Evolutionary conservation across 805 yeast species (phyloP), one percentile per base, ranked within the genome.

Genomic region (Candida tibetensis): DNA sequence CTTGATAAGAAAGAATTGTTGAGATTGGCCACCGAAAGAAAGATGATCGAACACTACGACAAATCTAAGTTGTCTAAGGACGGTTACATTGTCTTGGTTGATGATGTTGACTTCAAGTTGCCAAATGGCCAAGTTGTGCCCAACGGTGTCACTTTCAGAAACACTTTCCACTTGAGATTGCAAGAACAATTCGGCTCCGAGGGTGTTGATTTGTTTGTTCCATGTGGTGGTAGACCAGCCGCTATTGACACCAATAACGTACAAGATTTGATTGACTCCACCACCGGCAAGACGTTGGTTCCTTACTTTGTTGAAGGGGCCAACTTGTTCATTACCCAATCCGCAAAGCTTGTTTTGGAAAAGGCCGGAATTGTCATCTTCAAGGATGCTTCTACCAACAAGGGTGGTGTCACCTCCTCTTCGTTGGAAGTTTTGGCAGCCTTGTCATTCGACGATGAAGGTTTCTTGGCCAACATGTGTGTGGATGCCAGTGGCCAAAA

Each of bases 211-310:
- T 69, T 91, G 57, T 90, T 93, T 66, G 97, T 90, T 30, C 99
- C 99, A 41, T 91, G 99, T 66, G 99, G 99, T 64, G 99, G 99
- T 51, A 84, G 99, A 67, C 99, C 99, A 43, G 91, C 86, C 52
- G 95, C 98, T 15, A 81, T 91, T 60, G 95, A 90, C 62, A 79
- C 90, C 47, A 82, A 80, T 62, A 93, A 85, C 54, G 93, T 90
- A 42, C 68, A 71, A 46, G 67, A 67, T 37, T 77, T 88, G 52
- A 77, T 93, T 49, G 87, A 85, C 61, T 72, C 70, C 28, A 79
- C 79, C 53, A 81, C 90, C 21, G 95, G 93, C 41, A 82, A 83
- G 63, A 63, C 85, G 15, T 69, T 77, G 48, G 75, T 93, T 51
- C 95, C 95, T 34, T 88, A 82, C 66, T 79, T 91, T 58, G 96